phyloP scores from a whole-genome alignment of 1,139 yeast species.

The Debaryomyces sp. region DNA sequence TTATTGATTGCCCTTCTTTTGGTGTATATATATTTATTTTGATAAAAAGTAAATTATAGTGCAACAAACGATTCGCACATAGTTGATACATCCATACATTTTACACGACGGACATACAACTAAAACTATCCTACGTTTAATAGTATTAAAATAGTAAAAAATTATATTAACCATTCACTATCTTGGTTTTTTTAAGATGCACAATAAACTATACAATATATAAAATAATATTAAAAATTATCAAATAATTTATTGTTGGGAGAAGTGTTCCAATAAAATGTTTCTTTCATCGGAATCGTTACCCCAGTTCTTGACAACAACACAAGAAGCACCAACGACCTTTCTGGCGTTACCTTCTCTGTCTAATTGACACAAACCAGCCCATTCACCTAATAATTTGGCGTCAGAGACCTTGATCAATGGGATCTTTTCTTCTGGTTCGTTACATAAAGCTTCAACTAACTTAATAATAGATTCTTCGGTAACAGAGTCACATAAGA shows the following conservation, averaged over 20 bases:
- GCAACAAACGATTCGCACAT: neutral
- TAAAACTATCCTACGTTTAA: neutral
- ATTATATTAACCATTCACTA: constrained; percentile 8
- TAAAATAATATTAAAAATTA: neutral
- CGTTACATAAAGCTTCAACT: constrained; percentile 99
- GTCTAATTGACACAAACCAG: constrained; percentile 99
- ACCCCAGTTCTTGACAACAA: constrained; percentile 99
- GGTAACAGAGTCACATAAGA: constrained; percentile 97
- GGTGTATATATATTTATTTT: neutral
- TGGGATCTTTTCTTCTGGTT: constrained; percentile 95
- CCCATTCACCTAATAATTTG: constrained; percentile 99
- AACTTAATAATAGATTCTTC: constrained; percentile 97
- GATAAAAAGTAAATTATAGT: neutral
- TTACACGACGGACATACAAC: neutral
- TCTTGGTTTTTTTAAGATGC: neutral
- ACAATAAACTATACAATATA: constrained; percentile 8
- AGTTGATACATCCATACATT: neutral
- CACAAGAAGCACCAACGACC: constrained; percentile 99
- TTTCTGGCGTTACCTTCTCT: constrained; percentile 99
- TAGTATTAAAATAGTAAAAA: constrained; percentile 1
- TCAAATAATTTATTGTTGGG: constrained; percentile 65
- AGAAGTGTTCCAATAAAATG: constrained; percentile 95
- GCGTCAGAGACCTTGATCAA: constrained; percentile 99
- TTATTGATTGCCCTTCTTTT: neutral
- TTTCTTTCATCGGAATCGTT: constrained; percentile 98